Evolutionary conservation across 2,329 filamentous ascomycete genomes (phyloP), one percentile per base, ranked within the genome.

Genomic region (Fusarium albosuccineum): DNA sequence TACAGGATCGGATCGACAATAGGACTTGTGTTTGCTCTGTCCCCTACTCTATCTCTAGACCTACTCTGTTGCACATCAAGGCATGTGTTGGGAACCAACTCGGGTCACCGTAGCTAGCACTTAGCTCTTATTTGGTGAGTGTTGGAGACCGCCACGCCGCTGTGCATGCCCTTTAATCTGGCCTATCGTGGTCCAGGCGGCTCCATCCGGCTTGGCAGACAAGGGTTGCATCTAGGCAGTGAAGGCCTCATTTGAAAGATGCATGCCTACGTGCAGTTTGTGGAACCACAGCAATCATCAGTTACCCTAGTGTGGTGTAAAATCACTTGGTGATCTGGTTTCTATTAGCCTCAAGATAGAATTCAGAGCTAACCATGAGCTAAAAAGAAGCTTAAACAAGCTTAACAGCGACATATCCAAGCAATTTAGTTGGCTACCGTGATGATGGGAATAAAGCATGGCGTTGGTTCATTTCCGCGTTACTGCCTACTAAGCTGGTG

Each of bases 131-230:
- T 22, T 30, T n/a, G 6, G 13, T 22, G 2, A 40, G 10, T 22
- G 16, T n/a, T n/a, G 27, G 33, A 41, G 37, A n/a, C n/a, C 17
- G 37, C 22, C 34, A 46, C 48, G 48, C 30, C 49, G 54, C 29
- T 62, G 37, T 44, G 14, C 50, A 17, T 42, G 50, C 13, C 58
- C 61, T 62, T 50, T 63, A 37, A 61, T 63, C 48, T 60, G 37
- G 50, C 40, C 57, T 37, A 48, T 22, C 5, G 22, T 41, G 59
- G 61, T 54, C 54, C 45, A 42, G 37, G 36, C 46, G 52, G 59
- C 61, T 5, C 39, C 51, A 36, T 44, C 34, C 29, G 33, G 14
- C 58, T 58, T 64, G 52, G 52, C 46, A 17, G 39, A 39, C 52
- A 48, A 29, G 57, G 51, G 9, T 54, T 6, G 7, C 13, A 37